Evolutionary conservation across 768 basidiomycete species (phyloP).

Genomic region (Tulasnella sp.): DNA sequence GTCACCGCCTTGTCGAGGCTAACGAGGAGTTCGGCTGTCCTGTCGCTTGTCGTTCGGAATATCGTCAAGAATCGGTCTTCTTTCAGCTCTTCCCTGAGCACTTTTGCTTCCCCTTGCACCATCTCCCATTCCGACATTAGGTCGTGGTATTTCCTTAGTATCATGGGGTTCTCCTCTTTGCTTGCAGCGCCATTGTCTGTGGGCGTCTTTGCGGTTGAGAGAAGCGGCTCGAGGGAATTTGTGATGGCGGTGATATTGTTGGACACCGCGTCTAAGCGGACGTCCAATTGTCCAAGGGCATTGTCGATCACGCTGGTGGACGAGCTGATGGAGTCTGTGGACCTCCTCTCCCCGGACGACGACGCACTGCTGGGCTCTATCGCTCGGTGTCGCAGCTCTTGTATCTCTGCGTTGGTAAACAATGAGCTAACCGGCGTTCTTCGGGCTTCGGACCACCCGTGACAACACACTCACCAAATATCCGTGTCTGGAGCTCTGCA

Average conservation of each 20-base stretch:
- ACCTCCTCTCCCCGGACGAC: background rate
- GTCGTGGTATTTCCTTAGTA: slow-evolving; percentile 63
- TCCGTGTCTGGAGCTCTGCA: slow-evolving; percentile 82
- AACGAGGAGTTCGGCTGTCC: slow-evolving; percentile 96
- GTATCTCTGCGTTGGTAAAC: slow-evolving; percentile 50
- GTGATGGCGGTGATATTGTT: slow-evolving; percentile 58
- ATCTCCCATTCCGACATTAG: slow-evolving; percentile 69
- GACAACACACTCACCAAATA: slow-evolving; percentile 49
- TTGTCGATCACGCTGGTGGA: slow-evolving; percentile 56
- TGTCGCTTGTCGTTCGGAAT: slow-evolving; percentile 85
- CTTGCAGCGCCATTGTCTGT: slow-evolving; percentile 30
- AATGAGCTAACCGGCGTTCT: background rate
- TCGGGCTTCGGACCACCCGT: background rate
- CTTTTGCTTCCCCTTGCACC: slow-evolving; percentile 65
- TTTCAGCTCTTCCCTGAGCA: slow-evolving; percentile 80
- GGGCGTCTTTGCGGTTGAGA: slow-evolving; percentile 38
- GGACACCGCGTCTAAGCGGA: slow-evolving; percentile 59
- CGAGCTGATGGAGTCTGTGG: slow-evolving; percentile 9
- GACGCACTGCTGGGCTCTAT: slow-evolving; percentile 30
- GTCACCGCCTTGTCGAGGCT: slow-evolving; percentile 87
- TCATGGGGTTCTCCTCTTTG: slow-evolving; percentile 33
- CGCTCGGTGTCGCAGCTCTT: slow-evolving; percentile 79
- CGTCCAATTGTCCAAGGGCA: slow-evolving; percentile 65
- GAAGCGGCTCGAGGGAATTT: slow-evolving; percentile 50
- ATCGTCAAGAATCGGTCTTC: slow-evolving; percentile 97